A percentile compares a stretch with the other conserved stretches of the same genome.
These are phyloP conservation scores for Lagenaria siceraria DNA, from an alignment of 306 rosid genomes.

Conservation along the genomic window DNA sequence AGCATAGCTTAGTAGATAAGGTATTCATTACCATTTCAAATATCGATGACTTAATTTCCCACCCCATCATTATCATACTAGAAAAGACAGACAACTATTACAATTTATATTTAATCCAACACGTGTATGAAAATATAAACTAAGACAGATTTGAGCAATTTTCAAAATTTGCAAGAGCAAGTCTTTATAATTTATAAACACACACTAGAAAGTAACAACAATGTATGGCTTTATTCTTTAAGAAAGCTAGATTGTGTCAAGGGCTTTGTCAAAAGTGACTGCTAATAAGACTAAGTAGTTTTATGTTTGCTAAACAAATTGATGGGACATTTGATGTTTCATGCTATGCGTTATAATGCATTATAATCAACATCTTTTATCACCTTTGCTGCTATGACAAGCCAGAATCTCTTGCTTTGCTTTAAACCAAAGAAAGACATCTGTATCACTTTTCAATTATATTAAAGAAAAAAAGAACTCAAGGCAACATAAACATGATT, in stretches of 20 bases:
- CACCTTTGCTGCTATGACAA: slow-evolving; percentile 10
- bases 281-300: slow-evolving; percentile 1
- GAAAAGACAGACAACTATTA: neutral
- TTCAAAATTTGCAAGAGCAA: neutral
- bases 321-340: slow-evolving; percentile 6
- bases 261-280: neutral
- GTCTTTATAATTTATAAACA: neutral
- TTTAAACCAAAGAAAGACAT: slow-evolving; percentile 3
- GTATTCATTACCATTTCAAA: neutral
- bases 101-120: neutral
- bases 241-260: neutral
- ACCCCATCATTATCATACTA: neutral
- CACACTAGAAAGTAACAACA: neutral
- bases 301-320: neutral
- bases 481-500: neutral
- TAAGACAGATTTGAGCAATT: neutral
- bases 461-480: neutral
- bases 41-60: neutral
- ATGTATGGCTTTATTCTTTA: neutral
- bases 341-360: neutral
- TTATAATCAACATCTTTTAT: neutral
- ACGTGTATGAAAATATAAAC: neutral
- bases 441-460: neutral
- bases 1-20: neutral
- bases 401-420: slow-evolving; percentile 9